phyloP scores from a whole-genome alignment of 2,329 filamentous ascomycete genomes.

The Pseudogymnoascus destructans region DNA sequence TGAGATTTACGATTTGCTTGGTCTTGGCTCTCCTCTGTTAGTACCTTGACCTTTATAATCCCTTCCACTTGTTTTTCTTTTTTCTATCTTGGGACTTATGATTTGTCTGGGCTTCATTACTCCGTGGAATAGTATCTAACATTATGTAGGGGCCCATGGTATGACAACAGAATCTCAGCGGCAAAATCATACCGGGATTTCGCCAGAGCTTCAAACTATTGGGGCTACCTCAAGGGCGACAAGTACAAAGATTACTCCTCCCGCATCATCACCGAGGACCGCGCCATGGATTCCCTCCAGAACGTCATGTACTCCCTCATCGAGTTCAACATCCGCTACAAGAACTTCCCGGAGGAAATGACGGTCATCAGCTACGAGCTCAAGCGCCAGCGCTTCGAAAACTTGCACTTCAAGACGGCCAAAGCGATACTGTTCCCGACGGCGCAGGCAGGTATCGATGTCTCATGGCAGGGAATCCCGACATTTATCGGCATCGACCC shows the following conservation, averaged over 20 bases:
- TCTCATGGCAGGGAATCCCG: neutral
- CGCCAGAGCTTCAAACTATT: neutral
- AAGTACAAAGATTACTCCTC: neutral
- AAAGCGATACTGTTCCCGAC: slow-evolving; percentile 23
- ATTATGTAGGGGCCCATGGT: neutral
- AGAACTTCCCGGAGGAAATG: neutral
- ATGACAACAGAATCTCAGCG: neutral
- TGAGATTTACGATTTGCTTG: neutral
- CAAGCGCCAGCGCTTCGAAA: slow-evolving; percentile 14
- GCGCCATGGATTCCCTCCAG: neutral
- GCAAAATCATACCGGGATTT: neutral
- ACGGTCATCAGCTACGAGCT: slow-evolving; percentile 1
- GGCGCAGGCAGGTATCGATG: neutral
- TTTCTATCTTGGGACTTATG: neutral
- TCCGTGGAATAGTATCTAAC: neutral
- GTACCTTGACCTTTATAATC: neutral
- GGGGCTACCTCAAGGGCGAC: neutral
- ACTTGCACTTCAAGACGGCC: slow-evolving; percentile 19
- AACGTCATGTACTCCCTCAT: neutral
- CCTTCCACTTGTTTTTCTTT: neutral
- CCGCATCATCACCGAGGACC: neutral
- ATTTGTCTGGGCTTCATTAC: neutral
- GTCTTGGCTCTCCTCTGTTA: neutral
- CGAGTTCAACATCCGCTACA: neutral
- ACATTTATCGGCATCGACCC: neutral